Percentiles rank a stretch among this genome's conserved stretches.
Evolutionary conservation across 2,329 filamentous ascomycete species (phyloP).

Genomic region (Aspergillus tubingensis): DNA sequence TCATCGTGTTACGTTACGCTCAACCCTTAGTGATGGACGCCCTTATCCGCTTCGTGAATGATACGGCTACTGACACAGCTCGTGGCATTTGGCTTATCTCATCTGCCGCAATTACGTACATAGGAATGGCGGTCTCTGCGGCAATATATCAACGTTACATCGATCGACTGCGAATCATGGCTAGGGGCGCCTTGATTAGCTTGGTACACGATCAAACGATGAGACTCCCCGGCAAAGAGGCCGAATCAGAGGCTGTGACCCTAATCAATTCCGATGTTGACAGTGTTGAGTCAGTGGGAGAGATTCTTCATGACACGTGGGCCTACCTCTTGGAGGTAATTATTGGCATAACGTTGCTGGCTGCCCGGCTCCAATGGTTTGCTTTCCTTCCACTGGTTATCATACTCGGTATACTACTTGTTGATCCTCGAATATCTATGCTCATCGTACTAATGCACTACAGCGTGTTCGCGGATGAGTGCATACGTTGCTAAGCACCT

Average conservation of each 20-base stretch:
- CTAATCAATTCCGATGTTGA: conserved; percentile 1
- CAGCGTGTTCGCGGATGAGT: conserved; percentile 1
- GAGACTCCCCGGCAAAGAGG: neutral
- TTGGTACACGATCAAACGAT: neutral
- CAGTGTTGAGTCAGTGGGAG: neutral
- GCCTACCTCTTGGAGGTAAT: neutral
- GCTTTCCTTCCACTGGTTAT: neutral
- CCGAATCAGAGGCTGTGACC: neutral
- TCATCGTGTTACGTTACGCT: neutral
- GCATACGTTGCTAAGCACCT: conserved; percentile 2
- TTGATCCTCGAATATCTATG: neutral
- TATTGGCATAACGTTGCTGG: neutral
- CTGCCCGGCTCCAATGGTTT: neutral
- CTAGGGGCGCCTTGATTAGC: neutral
- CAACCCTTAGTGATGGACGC: neutral
- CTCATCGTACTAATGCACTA: neutral
- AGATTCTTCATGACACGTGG: conserved; percentile 6
- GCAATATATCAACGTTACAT: neutral
- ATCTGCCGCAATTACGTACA: neutral
- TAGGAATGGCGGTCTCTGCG: neutral
- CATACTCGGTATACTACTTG: neutral
- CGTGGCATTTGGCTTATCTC: neutral
- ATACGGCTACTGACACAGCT: no score
- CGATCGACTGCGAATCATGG: neutral
- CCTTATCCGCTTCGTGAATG: neutral